Evolutionary conservation across 2,329 filamentous ascomycete genomes (phyloP).

Genomic region (Emmonsiellopsis sp.): DNA sequence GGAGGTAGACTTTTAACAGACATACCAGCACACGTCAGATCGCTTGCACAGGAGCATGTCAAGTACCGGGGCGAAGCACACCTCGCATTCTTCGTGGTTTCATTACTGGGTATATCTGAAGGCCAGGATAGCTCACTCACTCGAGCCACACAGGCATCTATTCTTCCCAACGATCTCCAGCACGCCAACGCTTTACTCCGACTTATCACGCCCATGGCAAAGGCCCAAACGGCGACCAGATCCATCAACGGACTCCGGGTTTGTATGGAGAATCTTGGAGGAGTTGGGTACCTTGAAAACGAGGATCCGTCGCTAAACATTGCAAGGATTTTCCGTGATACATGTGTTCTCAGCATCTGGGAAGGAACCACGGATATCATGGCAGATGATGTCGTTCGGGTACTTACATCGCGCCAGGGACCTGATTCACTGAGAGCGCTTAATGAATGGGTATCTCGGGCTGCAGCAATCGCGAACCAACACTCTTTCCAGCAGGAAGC

Average conservation of each 20-base stretch:
- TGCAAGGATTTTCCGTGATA: slow-evolving; percentile 55
- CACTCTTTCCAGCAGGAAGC: slow-evolving; percentile 34
- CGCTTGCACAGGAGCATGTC: slow-evolving; percentile 29
- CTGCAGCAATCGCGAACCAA: slow-evolving; percentile 38
- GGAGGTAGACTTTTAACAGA: slow-evolving; percentile 28
- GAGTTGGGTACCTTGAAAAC: slow-evolving; percentile 24
- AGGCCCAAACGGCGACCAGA: slow-evolving; percentile 19
- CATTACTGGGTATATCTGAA: slow-evolving; percentile 26
- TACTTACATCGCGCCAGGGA: slow-evolving; percentile 24
- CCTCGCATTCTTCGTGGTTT: slow-evolving; percentile 26
- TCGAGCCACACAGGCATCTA: slow-evolving; percentile 7
- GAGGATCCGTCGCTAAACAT: slow-evolving; percentile 55
- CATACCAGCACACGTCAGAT: slow-evolving; percentile 32
- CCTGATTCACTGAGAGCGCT: slow-evolving; percentile 14
- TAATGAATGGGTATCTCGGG: slow-evolving; percentile 35
- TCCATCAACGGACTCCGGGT: slow-evolving; percentile 15
- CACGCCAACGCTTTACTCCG: slow-evolving; percentile 19
- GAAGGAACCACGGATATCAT: slow-evolving; percentile 64
- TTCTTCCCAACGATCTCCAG: slow-evolving; percentile 14
- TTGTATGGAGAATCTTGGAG: slow-evolving; percentile 24
- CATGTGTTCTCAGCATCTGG: slow-evolving; percentile 56
- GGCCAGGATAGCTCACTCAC: slow-evolving; percentile 13
- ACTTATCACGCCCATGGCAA: slow-evolving; percentile 24
- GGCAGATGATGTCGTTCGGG: slow-evolving; percentile 40
- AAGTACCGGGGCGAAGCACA: slow-evolving; percentile 30